Percentiles rank a stretch among this genome's conserved stretches.
Conservation (phyloP, 352 stramenopile genomes). For the Globisporangium barbulae region DNA sequence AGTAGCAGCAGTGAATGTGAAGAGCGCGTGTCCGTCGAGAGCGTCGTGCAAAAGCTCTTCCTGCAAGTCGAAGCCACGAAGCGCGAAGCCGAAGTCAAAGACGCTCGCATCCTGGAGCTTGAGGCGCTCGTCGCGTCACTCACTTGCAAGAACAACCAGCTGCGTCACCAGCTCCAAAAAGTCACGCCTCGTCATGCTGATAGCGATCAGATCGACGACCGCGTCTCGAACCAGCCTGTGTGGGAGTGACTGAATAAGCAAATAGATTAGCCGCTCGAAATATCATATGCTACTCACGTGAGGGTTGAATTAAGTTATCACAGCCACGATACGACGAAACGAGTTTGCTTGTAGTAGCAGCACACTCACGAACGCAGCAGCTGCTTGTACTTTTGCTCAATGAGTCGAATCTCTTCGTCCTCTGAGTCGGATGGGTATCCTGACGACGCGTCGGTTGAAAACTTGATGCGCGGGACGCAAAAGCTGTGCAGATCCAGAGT, state of each 20-base stretch:
- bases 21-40: conserved; percentile 28
- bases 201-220: not conserved
- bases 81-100: conserved; percentile 9
- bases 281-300: not conserved
- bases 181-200: not conserved
- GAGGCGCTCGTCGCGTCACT: conserved; percentile 20
- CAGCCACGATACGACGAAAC: not conserved
- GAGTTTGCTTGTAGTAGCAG: not conserved
- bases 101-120: conserved; percentile 24
- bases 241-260: not conserved
- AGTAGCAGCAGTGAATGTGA: conserved; percentile 16
- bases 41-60: conserved; percentile 32
- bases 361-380: conserved; percentile 32
- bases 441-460: conserved; percentile 26
- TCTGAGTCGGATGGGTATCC: conserved; percentile 54
- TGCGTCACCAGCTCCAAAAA: not conserved
- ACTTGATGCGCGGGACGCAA: conserved; percentile 78
- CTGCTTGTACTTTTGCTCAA: conserved; percentile 73
- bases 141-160: conserved; percentile 13
- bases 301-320: not conserved
- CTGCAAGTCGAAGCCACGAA: conserved; percentile 19
- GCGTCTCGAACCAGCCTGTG: conserved; percentile 10
- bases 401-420: conserved; percentile 66
- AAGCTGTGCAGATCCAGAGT: conserved; percentile 62
- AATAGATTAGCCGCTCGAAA: not conserved